Evolutionary conservation across 2,329 filamentous ascomycete species (phyloP).

Genomic region (Alternaria gansuensis): DNA sequence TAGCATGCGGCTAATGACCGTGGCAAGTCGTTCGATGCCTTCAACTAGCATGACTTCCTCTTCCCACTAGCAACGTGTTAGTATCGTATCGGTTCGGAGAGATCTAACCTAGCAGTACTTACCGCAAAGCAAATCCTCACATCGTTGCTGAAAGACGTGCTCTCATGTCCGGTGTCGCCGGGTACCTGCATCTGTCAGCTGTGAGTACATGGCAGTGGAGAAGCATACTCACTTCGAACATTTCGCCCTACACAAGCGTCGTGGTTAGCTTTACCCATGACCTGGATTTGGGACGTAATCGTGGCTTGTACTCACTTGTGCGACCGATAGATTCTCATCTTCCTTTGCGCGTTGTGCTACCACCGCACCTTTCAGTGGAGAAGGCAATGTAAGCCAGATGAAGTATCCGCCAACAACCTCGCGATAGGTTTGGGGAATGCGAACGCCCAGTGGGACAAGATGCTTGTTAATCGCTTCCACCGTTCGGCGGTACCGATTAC

Average conservation of each 20-base stretch:
- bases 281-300: constrained; percentile 10
- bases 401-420: constrained; percentile 82
- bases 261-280: constrained; percentile 29
- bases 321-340: constrained; percentile 73
- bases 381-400: constrained; percentile 76
- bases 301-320: constrained; percentile 52
- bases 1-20: constrained; percentile 56
- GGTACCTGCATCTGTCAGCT: constrained; percentile 50
- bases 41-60: constrained; percentile 71
- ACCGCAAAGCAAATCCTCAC: constrained; percentile 50
- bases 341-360: constrained; percentile 66
- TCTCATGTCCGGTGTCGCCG: constrained; percentile 57
- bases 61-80: constrained; percentile 60
- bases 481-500: constrained; percentile 63
- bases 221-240: constrained; percentile 65
- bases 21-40: constrained; percentile 70
- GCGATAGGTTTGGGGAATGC: constrained; percentile 55
- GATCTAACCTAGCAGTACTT: constrained; percentile 9
- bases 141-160: constrained; percentile 64
- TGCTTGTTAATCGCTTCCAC: constrained; percentile 66
- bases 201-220: constrained; percentile 53
- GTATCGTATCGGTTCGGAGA: constrained; percentile 8
- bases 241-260: constrained; percentile 62
- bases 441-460: constrained; percentile 70
- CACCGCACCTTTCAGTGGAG: constrained; percentile 61